Evolutionary conservation across 495 filamentous ascomycete species (phyloP).

Genomic region (Aspergillus sclerotioniger): DNA sequence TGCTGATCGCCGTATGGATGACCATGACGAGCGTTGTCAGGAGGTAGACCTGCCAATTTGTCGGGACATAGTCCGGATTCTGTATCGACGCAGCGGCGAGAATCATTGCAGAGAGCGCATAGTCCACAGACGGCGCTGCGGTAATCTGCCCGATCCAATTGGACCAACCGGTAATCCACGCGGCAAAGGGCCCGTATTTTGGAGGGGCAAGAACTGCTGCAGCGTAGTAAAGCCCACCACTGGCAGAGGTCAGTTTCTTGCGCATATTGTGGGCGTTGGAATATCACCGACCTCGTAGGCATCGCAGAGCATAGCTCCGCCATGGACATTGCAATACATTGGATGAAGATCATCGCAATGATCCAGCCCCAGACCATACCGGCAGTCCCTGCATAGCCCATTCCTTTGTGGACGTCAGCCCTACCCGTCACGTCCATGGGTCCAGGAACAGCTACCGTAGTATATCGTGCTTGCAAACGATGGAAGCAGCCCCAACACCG

Average conservation of each 20-base stretch:
- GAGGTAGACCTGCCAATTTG: conserved; percentile 68
- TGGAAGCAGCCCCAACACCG: conserved; percentile 70
- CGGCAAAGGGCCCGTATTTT: conserved; percentile 71
- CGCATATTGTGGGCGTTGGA: not conserved
- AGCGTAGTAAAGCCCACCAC: conserved; percentile 77
- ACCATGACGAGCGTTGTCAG: conserved; percentile 68
- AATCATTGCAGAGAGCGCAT: conserved; percentile 66
- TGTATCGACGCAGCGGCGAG: conserved; percentile 67
- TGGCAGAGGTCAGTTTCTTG: conserved; percentile 27
- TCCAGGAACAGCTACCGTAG: conserved; percentile 49
- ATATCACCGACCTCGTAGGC: conserved; percentile 53
- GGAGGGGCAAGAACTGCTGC: conserved; percentile 75
- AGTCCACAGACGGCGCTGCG: conserved; percentile 64
- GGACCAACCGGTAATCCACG: conserved; percentile 74
- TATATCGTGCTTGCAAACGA: conserved; percentile 73
- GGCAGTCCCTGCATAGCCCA: conserved; percentile 77
- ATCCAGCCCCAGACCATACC: conserved; percentile 88
- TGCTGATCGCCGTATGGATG: conserved; percentile 68
- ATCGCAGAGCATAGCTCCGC: conserved; percentile 66
- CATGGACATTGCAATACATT: conserved; percentile 68
- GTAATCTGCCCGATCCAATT: conserved; percentile 74
- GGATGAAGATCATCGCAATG: conserved; percentile 70
- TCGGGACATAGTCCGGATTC: conserved; percentile 64
- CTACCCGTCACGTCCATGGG: not conserved
- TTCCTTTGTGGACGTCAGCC: conserved; percentile 40